Base-by-base conservation (phyloP, 345 rosid genomes). In the Euphorbia pulcherrima region DNA sequence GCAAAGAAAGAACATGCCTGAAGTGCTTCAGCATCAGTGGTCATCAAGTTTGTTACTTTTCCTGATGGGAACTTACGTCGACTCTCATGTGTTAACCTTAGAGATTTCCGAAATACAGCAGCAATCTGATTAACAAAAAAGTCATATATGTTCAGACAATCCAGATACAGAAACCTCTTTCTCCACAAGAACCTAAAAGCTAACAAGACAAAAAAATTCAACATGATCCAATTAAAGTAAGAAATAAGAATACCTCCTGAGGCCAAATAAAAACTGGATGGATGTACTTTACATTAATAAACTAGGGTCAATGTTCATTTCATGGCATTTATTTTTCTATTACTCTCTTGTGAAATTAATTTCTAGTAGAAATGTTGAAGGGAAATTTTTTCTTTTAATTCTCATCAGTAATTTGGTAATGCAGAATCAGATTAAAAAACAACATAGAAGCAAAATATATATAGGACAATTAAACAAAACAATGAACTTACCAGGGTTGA, bases 41-140 rank as follows among this genome's bases (percentile, higher is more conserved):
- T 91, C 99, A 94, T 94, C 85, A 94, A 81, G 80, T 94, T 94
- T 74, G 99, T 94, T 75, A 91, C 89, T 84, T 94, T 94, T 67
- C 99, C 99, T 50, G 99, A 75, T 50, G 86, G 82, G 82, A 91
- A 89, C 76, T 83, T 86, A 73, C 77, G 84, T 63, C 99, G 97
- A 40, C 92, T 79, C 80, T 94, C 97, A 33, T 91, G 89, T 50
- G 97, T 94, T 68, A 94, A 79, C 92, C 97, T 88, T 68, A 91
- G 80, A 41, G 99, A 86, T 76, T 94, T 94, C 54, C 93, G 88
- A 79, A 91, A 94, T 33, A 94, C 96, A 71, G 99, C 97, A 75
- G 99, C 99, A 83, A 91, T 76, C 99, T 94, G 81, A 75, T n/a
- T n/a, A 75, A 66, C 70, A 44, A 66, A 67, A 54, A 12, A 65